A percentile compares a stretch with the other conserved stretches of the same genome.
Evolutionary conservation across 225 moss, liverwort and hornwort genomes (phyloP).

Genomic region (Rhytidiadelphus loreus): DNA sequence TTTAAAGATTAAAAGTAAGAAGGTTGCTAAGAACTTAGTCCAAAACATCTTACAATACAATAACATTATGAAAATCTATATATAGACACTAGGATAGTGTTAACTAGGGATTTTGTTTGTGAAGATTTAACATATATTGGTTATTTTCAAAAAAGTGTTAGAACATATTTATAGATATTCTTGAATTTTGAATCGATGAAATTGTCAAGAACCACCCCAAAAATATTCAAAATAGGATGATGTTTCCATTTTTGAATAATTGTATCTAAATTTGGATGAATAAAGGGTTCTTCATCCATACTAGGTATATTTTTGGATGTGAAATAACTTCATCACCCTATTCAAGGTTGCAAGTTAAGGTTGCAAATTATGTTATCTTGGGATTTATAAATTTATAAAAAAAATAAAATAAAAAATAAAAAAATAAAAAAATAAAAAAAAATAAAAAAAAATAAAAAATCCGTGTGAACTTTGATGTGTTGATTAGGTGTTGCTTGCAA

Average conservation of each 20-base stretch:
- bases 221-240: background rate
- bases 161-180: too few relatives aligned
- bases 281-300: too few relatives aligned
- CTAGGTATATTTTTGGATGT: background rate
- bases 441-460: too few relatives aligned
- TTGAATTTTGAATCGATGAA: background rate
- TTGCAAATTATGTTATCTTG: background rate
- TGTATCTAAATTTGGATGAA: background rate
- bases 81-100: background rate
- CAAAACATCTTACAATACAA: background rate
- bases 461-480: background rate
- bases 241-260: background rate
- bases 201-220: background rate
- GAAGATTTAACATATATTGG: background rate
- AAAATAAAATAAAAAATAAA: too few relatives aligned
- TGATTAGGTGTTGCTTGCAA: background rate
- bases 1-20: background rate
- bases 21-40: background rate
- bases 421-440: too few relatives aligned
- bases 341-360: background rate
- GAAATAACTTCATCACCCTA: background rate
- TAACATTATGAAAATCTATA: background rate
- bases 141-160: fast-evolving
- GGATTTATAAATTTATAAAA: background rate
- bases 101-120: background rate